These are phyloP conservation scores for Backusella luteola DNA, from an alignment of 192 early-diverging fungal genomes.

Conservation along the genomic window DNA sequence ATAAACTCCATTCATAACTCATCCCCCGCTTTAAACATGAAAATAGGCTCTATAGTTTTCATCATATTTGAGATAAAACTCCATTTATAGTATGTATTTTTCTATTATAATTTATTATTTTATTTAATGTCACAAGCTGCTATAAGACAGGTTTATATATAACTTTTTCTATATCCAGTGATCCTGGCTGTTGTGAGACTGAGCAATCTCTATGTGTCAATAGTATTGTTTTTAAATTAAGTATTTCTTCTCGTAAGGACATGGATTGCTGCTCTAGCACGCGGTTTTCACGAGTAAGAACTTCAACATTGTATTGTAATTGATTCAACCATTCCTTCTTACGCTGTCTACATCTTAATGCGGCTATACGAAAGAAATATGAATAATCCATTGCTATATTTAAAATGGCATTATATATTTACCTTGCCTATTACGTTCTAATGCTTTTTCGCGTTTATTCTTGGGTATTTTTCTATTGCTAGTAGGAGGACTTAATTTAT, in stretches of 20 bases:
- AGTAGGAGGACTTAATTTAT: background rate
- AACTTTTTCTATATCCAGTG: background rate
- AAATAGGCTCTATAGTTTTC: background rate
- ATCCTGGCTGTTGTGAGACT: background rate
- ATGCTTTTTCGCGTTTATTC: background rate
- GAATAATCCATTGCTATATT: background rate
- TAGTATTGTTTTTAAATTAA: constrained; percentile 76
- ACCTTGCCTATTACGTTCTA: constrained; percentile 1
- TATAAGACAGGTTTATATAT: background rate
- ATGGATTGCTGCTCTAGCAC: constrained; percentile 53
- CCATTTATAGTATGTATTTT: background rate
- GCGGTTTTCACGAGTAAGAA: constrained; percentile 63
- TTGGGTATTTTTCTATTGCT: background rate
- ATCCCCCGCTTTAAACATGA: background rate
- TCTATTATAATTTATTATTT: background rate
- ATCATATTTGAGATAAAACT: background rate
- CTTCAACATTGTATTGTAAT: constrained; percentile 65
- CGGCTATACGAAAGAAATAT: constrained; percentile 48
- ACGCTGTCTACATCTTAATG: constrained; percentile 88
- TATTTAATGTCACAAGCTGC: background rate
- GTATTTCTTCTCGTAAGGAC: constrained; percentile 64
- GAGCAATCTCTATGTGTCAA: constrained; percentile 5
- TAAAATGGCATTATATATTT: background rate
- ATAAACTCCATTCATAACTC: background rate
- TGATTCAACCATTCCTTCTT: constrained; percentile 87